These are phyloP conservation scores for Cinnamomum chago DNA, from an alignment of 164 flowering plant species.

Conservation along the genomic window DNA sequence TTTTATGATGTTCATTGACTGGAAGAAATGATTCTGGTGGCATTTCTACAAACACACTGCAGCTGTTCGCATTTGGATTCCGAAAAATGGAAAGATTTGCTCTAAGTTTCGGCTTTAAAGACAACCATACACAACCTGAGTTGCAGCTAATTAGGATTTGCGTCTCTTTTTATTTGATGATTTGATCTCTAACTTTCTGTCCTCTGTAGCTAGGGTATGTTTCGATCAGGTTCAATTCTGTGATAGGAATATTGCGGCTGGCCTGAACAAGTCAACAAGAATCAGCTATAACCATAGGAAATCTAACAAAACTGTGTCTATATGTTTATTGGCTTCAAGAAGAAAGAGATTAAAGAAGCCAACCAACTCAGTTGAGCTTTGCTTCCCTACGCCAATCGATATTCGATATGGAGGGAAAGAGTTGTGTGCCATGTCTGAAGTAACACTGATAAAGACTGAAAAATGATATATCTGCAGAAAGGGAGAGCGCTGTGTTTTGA, in stretches of 20 bases:
- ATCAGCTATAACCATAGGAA: neutral
- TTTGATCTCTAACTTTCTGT: neutral
- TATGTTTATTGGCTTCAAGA: neutral
- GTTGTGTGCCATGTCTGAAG: no score
- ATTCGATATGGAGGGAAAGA: no score
- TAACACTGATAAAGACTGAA: no score
- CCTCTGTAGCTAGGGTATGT: neutral
- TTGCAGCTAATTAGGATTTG: neutral
- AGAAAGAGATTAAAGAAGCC: neutral
- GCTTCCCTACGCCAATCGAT: no score
- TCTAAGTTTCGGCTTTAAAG: neutral
- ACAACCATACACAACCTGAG: neutral
- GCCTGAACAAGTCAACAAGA: neutral
- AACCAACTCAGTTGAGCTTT: neutral
- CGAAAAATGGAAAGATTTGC: neutral
- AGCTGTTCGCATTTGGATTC: neutral
- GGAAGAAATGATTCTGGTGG: neutral
- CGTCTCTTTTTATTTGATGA: neutral
- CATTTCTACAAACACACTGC: neutral
- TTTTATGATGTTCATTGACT: neutral
- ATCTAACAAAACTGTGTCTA: neutral
- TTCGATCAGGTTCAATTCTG: neutral
- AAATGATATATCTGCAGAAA: no score
- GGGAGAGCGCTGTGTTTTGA: no score
- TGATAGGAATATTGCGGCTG: neutral